Conservation (phyloP, 371 early-diverging fungal genomes). For the Batkoa obscura region DNA sequence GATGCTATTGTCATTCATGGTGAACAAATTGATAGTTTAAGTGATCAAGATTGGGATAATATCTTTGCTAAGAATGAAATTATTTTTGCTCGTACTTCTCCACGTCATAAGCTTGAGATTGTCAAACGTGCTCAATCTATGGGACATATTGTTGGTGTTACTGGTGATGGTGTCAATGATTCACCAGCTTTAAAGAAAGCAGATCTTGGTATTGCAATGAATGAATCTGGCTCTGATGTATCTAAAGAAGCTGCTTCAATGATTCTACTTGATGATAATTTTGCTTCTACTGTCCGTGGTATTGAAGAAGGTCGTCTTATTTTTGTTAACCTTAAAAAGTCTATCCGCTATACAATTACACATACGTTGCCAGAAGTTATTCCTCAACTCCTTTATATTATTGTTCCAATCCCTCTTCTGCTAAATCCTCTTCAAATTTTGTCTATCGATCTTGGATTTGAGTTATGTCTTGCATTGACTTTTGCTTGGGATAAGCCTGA, state of each 20-base stretch:
- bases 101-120: constrained; percentile 76
- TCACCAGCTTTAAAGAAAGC: constrained; percentile 85
- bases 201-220: constrained; percentile 95
- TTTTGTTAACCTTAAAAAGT: constrained; percentile 87
- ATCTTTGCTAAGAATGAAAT: constrained; percentile 71
- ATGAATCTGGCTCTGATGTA: constrained; percentile 81
- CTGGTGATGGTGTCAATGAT: constrained; percentile 89
- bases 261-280: constrained; percentile 70
- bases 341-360: constrained; percentile 75
- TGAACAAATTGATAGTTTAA: constrained; percentile 52
- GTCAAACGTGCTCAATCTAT: constrained; percentile 56
- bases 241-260: constrained; percentile 94
- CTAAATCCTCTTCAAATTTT: constrained; percentile 68
- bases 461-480: constrained; percentile 63
- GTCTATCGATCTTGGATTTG: constrained; percentile 84
- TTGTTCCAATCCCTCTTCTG: constrained; percentile 73
- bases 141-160: constrained; percentile 84
- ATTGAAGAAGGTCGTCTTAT: constrained; percentile 77
- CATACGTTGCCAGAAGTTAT: constrained; percentile 73
- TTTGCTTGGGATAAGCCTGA: constrained; percentile 89
- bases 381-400: constrained; percentile 59
- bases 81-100: constrained; percentile 84
- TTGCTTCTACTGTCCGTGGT: constrained; percentile 10
- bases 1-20: constrained; percentile 81
- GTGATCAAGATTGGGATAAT: constrained; percentile 71